phyloP scores from a whole-genome alignment of 768 basidiomycete species.

The Trametes cingulata region DNA sequence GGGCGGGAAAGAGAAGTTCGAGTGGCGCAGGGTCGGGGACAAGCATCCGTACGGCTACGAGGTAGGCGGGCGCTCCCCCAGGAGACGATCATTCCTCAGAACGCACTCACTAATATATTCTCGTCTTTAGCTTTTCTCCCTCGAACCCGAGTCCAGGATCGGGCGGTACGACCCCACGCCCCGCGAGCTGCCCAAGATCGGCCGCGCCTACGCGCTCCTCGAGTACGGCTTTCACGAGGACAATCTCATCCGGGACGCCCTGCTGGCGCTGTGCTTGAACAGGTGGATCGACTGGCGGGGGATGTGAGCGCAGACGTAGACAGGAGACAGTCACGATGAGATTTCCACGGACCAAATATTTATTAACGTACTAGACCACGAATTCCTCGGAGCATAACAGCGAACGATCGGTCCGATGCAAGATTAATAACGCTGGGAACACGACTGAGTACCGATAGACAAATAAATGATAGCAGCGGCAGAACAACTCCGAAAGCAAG shows the following conservation, averaged over 20 bases:
- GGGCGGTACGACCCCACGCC: slow-evolving; percentile 58
- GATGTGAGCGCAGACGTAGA: slow-evolving; percentile 30
- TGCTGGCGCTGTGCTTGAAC: slow-evolving; percentile 70
- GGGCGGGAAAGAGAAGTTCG: slow-evolving; percentile 57
- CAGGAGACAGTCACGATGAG: slow-evolving; percentile 6
- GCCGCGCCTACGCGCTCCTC: slow-evolving; percentile 62
- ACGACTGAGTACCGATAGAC: slow-evolving; percentile 6
- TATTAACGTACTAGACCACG: slow-evolving; percentile 9
- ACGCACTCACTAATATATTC: background rate
- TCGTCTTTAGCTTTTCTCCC: slow-evolving; percentile 25
- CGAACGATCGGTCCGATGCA: slow-evolving; percentile 6
- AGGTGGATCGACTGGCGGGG: slow-evolving; percentile 70
- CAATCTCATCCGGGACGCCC: slow-evolving; percentile 58
- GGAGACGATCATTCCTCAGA: slow-evolving; percentile 6
- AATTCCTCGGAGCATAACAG: slow-evolving; percentile 2
- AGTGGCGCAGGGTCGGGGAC: slow-evolving; percentile 60
- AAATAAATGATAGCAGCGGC: slow-evolving; percentile 16
- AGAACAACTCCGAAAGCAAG: slow-evolving; percentile 14
- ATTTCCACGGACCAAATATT: slow-evolving; percentile 15
- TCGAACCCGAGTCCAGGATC: slow-evolving; percentile 43
- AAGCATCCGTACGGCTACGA: slow-evolving; percentile 55
- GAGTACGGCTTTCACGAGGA: slow-evolving; percentile 65
- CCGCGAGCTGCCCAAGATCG: slow-evolving; percentile 54
- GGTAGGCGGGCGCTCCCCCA: slow-evolving; percentile 41
- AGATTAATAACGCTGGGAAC: slow-evolving; percentile 12